These are phyloP conservation scores for Kluyveromyces dobzhanskii DNA, from an alignment of 805 yeast genomes.

Conservation along the genomic window DNA sequence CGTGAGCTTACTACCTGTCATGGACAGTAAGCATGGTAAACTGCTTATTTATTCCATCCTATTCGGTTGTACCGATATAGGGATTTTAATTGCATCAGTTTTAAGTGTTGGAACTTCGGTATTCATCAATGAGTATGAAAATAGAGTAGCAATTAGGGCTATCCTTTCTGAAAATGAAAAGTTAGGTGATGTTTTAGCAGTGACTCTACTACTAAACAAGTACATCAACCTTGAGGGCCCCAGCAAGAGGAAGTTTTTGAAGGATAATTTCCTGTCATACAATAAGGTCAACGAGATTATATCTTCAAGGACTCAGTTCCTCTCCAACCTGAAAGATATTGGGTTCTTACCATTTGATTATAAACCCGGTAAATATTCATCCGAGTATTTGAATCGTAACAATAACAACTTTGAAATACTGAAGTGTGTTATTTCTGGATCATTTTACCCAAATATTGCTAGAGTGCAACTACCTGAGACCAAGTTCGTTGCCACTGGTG, in stretches of 20 bases:
- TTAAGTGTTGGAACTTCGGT: slow-evolving; percentile 62
- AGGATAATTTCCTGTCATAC: slow-evolving; percentile 53
- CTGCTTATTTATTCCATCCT: slow-evolving; percentile 69
- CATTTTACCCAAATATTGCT: slow-evolving; percentile 77
- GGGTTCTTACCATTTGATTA: slow-evolving; percentile 63
- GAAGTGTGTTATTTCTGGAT: slow-evolving; percentile 65
- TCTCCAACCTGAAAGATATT: slow-evolving; percentile 62
- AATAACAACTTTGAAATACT: slow-evolving; percentile 42
- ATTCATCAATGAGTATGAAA: slow-evolving; percentile 53
- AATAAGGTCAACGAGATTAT: slow-evolving; percentile 61
- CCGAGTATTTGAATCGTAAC: slow-evolving; percentile 41
- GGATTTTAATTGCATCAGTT: slow-evolving; percentile 75
- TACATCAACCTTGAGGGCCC: slow-evolving; percentile 33
- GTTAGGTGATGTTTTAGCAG: slow-evolving; percentile 70
- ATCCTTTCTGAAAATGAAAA: slow-evolving; percentile 26
- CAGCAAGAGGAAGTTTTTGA: slow-evolving; percentile 37
- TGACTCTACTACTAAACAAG: slow-evolving; percentile 47
- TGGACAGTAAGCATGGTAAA: slow-evolving; percentile 80
- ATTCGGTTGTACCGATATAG: slow-evolving; percentile 71
- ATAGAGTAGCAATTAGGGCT: slow-evolving; percentile 53
- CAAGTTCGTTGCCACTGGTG: slow-evolving; percentile 55
- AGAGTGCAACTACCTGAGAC: slow-evolving; percentile 77
- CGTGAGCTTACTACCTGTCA: slow-evolving; percentile 71
- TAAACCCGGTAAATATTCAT: slow-evolving; percentile 15
- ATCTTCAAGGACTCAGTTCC: slow-evolving; percentile 62